Conservation (phyloP, 2,329 filamentous ascomycete species). For the Dactylellina haptotyla region DNA sequence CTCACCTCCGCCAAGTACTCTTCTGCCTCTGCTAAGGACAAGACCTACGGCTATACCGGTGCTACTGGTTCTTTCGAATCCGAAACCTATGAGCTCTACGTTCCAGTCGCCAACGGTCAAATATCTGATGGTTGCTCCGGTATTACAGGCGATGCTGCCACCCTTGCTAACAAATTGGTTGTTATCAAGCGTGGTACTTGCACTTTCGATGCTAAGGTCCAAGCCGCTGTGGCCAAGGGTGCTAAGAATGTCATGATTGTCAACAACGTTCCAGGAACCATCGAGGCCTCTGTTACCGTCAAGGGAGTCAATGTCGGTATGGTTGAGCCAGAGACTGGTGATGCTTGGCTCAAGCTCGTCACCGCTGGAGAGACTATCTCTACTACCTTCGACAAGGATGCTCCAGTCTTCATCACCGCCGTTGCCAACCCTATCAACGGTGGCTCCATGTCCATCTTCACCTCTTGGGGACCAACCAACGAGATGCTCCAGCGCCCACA, state of each 20-base stretch:
- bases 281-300: slow-evolving; percentile 31
- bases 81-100: slow-evolving; percentile 33
- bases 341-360: slow-evolving; percentile 34
- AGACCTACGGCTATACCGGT: slow-evolving; percentile 57
- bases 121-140: slow-evolving; percentile 67
- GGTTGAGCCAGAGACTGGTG: slow-evolving; percentile 50
- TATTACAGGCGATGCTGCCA: slow-evolving; percentile 67
- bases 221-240: slow-evolving; percentile 67
- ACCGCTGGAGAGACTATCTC: slow-evolving; percentile 47
- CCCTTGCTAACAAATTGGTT: slow-evolving; percentile 69
- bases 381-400: slow-evolving; percentile 36
- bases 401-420: slow-evolving; percentile 42
- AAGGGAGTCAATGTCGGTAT: slow-evolving; percentile 55
- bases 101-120: slow-evolving; percentile 56
- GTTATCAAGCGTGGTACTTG: slow-evolving; percentile 71
- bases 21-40: slow-evolving; percentile 56
- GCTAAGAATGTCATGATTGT: slow-evolving; percentile 72
- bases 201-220: slow-evolving; percentile 67
- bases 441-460: slow-evolving; percentile 67
- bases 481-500: slow-evolving; percentile 70
- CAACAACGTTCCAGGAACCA: slow-evolving; percentile 63
- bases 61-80: slow-evolving; percentile 56
- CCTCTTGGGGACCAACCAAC: slow-evolving; percentile 71
- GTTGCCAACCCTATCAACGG: slow-evolving; percentile 60
- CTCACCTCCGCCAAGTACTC: slow-evolving; percentile 57